phyloP scores from a whole-genome alignment of 805 yeast species.

The Candida argentea region DNA sequence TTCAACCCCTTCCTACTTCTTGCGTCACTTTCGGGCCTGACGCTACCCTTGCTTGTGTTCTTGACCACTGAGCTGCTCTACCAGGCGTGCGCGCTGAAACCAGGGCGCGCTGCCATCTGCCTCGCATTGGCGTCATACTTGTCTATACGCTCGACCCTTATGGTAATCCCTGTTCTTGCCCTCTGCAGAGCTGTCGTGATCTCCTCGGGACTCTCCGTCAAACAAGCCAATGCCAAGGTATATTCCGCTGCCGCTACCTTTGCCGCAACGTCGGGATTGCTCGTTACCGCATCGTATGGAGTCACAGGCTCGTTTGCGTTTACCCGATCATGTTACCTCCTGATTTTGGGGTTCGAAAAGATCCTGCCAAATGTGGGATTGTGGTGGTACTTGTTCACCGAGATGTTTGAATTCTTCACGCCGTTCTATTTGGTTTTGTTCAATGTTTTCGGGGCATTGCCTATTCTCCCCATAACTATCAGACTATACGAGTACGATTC shows the following conservation, averaged over 20 bases:
- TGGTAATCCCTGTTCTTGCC: slow-evolving; percentile 48
- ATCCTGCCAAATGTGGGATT: slow-evolving; percentile 85
- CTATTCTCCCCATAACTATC: slow-evolving; percentile 64
- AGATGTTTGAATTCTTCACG: slow-evolving; percentile 83
- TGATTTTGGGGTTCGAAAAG: slow-evolving; percentile 50
- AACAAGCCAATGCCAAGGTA: background rate
- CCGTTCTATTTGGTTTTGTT: slow-evolving; percentile 78
- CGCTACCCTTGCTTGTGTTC: slow-evolving; percentile 52
- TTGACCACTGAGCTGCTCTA: slow-evolving; percentile 38
- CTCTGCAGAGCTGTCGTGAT: slow-evolving; percentile 13
- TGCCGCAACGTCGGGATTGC: slow-evolving; percentile 8
- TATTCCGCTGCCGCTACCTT: slow-evolving; percentile 12
- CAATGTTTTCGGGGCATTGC: slow-evolving; percentile 60
- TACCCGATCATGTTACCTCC: slow-evolving; percentile 37
- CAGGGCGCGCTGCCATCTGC: slow-evolving; percentile 35
- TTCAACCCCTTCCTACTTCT: slow-evolving; percentile 75
- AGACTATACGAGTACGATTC: slow-evolving; percentile 35
- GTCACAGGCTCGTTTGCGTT: slow-evolving; percentile 18
- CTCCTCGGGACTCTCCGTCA: slow-evolving; percentile 1
- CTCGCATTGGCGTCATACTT: slow-evolving; percentile 59
- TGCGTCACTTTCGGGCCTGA: slow-evolving; percentile 59
- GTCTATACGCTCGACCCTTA: slow-evolving; percentile 49
- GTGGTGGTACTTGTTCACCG: slow-evolving; percentile 98
- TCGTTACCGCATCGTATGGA: slow-evolving; percentile 17
- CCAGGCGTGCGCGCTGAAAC: slow-evolving; percentile 33